These are phyloP conservation scores for Amoebophrya sp. DNA, from an alignment of 169 alveolate species.

Conservation along the genomic window DNA sequence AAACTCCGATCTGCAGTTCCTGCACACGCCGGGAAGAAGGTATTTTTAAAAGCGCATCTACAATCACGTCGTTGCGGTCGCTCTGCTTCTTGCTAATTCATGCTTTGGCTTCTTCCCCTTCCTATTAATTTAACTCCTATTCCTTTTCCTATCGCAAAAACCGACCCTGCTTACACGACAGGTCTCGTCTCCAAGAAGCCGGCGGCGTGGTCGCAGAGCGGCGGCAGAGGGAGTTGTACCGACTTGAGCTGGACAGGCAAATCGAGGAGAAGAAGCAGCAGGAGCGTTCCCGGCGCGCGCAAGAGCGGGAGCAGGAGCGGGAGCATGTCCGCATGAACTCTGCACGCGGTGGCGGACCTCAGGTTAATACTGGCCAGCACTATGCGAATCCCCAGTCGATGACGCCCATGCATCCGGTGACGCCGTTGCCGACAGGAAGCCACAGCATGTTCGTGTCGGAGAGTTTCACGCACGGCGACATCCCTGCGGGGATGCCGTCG, in stretches of 20 bases:
- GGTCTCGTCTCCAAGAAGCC: background rate
- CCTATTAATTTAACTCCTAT: too few relatives aligned
- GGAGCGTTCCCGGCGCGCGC: background rate
- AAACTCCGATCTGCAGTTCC: background rate
- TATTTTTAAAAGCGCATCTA: too few relatives aligned
- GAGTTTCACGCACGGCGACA: too few relatives aligned
- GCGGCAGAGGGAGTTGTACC: background rate
- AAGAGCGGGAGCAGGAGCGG: background rate
- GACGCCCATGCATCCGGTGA: too few relatives aligned
- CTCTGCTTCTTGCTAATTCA: background rate
- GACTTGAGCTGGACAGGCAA: background rate
- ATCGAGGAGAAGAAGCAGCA: background rate
- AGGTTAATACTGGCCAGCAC: background rate
- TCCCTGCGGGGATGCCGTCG: too few relatives aligned
- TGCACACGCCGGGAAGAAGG: too few relatives aligned
- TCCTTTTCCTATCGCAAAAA: too few relatives aligned
- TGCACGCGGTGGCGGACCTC: background rate
- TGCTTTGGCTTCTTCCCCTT: background rate
- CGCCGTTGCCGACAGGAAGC: too few relatives aligned
- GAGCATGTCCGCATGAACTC: background rate
- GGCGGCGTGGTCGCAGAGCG: background rate
- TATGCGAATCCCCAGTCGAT: background rate
- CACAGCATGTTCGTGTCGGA: too few relatives aligned
- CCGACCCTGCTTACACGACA: too few relatives aligned
- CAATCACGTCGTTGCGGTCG: background rate